Base-by-base conservation (phyloP, 2,329 filamentous ascomycete species). In the Geoglossum cookeanum region DNA sequence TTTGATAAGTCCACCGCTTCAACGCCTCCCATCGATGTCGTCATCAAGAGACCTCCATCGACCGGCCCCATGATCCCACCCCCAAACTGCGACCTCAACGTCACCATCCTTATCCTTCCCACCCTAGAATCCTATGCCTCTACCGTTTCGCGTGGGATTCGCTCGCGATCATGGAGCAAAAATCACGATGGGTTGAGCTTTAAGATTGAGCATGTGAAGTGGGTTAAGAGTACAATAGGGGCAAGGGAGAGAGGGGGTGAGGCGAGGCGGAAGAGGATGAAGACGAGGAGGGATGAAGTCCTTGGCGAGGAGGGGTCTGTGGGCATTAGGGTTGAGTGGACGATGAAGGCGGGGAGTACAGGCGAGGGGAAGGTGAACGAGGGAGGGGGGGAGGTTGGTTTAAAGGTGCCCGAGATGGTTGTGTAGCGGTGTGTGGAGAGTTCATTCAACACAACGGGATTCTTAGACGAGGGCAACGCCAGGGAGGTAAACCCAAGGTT, bases 161-260 rank as follows among this genome's bases (percentile, higher is more conserved):
- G 81, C 62, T 94, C 87, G 62, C 81, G 89, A 32, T 80, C 84
- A 59, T 96, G 89, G 75, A 84, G 81, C 5, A 75, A 72, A 30
- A 68, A 75, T 13, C 89, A 96, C 65, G 89, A 94, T 63, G 90
- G 90, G 2, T 79, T 95, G 68, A 95, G 89, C 67, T 97, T 87
- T 70, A 88, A 85, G 76, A 79, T 98, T 53, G 76, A 82, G 60
- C 80, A 81, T 56, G 78, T 95, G 9, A 81, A 88, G 56, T 97
- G 90, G 83, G 86, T 96, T 0, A 83, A 87, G 61, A 89, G 92
- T 75, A 61, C 77, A 71, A 58, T 72, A 59, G 39, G 39, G 7
- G 64, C 71, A 64, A 58, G 69, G 58, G 66, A 75, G 65, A 63
- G 75, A 62, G 65, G 71, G 63, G 66, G 72, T 62, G 64, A 72